These are phyloP conservation scores for Pichia sp. DNA, from an alignment of 1,139 yeast genomes.

Conservation along the genomic window DNA sequence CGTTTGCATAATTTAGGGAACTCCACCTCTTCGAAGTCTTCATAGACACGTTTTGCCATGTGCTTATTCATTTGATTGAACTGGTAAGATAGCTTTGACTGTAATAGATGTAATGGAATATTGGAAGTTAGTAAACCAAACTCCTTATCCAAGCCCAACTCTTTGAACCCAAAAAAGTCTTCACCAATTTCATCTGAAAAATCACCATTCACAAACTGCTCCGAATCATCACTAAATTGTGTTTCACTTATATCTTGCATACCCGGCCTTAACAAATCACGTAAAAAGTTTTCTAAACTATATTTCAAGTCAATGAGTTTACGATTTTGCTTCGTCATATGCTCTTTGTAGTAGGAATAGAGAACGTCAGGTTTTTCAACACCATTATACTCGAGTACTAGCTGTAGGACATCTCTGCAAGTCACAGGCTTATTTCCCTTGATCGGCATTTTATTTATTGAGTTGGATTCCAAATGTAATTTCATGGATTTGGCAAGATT, in stretches of 20 bases:
- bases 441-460: slow-evolving; percentile 40
- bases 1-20: slow-evolving; percentile 47
- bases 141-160: slow-evolving; percentile 89
- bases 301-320: slow-evolving; percentile 65
- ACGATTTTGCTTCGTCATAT: slow-evolving; percentile 60
- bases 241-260: slow-evolving; percentile 68
- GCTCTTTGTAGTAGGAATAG: slow-evolving; percentile 71
- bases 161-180: slow-evolving; percentile 95
- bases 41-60: slow-evolving; percentile 50
- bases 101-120: slow-evolving; percentile 84
- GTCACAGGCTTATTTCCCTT: slow-evolving; percentile 35
- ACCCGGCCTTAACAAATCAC: slow-evolving; percentile 80
- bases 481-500: slow-evolving; percentile 74
- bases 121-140: slow-evolving; percentile 81
- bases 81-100: slow-evolving; percentile 65
- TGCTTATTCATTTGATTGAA: slow-evolving; percentile 41
- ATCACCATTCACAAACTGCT: slow-evolving; percentile 90
- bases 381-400: slow-evolving; percentile 79
- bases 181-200: slow-evolving; percentile 90
- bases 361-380: slow-evolving; percentile 74
- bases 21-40: slow-evolving; percentile 54
- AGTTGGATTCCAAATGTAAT: slow-evolving; percentile 62
- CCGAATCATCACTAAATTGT: slow-evolving; percentile 84
- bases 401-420: slow-evolving; percentile 48
- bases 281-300: slow-evolving; percentile 69